Evolutionary conservation across 768 basidiomycete genomes (phyloP).

Genomic region (Pisolithus microcarpus): DNA sequence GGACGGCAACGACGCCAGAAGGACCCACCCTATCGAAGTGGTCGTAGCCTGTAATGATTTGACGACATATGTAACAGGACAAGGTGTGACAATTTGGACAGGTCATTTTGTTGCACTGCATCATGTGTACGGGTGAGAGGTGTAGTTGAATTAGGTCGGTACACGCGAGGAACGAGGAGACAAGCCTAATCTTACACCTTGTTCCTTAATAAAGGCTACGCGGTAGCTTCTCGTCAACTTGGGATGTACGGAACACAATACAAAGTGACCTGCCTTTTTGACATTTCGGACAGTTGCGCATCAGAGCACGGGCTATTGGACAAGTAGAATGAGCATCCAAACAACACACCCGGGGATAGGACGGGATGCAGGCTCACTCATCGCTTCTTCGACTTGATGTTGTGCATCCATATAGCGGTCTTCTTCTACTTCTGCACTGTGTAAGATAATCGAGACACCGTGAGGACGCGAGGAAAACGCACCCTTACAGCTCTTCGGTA

Average conservation of each 20-base stretch:
- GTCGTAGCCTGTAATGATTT: constrained; percentile 67
- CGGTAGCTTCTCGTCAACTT: constrained; percentile 2
- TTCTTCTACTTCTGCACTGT: constrained; percentile 55
- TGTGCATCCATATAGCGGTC: constrained; percentile 68
- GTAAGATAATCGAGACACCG: not conserved
- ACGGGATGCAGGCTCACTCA: constrained; percentile 51
- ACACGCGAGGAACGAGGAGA: not conserved
- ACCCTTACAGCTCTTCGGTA: constrained; percentile 80
- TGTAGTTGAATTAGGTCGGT: not conserved
- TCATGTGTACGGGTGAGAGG: not conserved
- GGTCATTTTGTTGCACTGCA: constrained; percentile 87
- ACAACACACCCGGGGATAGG: not conserved
- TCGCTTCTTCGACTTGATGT: constrained; percentile 85
- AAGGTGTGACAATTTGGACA: constrained; percentile 66
- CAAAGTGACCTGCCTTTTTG: constrained; percentile 49
- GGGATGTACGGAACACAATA: not conserved
- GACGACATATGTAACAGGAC: constrained; percentile 81
- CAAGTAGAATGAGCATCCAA: constrained; percentile 4
- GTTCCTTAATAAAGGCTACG: constrained; percentile 75
- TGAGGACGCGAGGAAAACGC: not conserved
- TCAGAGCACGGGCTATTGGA: constrained; percentile 60
- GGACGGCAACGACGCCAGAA: no score
- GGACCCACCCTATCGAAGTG: constrained; percentile 55
- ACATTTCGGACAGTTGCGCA: constrained; percentile 86
- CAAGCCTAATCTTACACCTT: constrained; percentile 47